A percentile compares a stretch with the other conserved stretches of the same genome.
Conservation (phyloP, 2,329 filamentous ascomycete genomes). For the Byssochlamys sp. region DNA sequence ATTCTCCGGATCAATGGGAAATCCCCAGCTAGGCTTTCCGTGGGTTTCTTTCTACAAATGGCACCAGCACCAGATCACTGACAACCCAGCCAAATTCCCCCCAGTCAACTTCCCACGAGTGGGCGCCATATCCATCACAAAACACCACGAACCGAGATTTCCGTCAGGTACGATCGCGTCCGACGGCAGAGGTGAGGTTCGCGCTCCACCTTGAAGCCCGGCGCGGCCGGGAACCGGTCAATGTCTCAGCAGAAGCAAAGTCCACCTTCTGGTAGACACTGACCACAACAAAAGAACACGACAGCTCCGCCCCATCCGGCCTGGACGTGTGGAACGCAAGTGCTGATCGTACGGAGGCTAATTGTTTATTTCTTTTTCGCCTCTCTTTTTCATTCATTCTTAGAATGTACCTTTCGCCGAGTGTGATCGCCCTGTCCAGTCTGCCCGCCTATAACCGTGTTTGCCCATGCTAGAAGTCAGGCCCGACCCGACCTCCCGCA, state of each 20-base stretch:
- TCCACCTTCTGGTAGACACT: not conserved
- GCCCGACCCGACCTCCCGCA: slow-evolving; percentile 5
- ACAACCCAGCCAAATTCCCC: not conserved
- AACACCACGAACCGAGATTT: slow-evolving; percentile 11
- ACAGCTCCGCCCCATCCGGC: not conserved
- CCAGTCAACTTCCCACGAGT: not conserved
- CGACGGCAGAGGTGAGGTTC: not conserved
- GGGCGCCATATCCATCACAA: slow-evolving; percentile 9
- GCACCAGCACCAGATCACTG: not conserved
- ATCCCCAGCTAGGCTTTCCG: not conserved
- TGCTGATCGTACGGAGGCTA: not conserved
- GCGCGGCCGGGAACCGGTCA: not conserved
- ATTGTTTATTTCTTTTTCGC: not conserved
- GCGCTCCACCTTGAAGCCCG: not conserved
- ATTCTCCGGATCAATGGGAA: not conserved
- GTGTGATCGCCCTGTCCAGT: not conserved
- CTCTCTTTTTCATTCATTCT: not conserved
- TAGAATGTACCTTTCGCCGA: slow-evolving; percentile 1
- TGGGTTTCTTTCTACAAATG: not conserved
- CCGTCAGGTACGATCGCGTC: not conserved
- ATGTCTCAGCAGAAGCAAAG: not conserved
- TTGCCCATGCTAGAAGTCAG: slow-evolving; percentile 10
- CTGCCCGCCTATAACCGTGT: not conserved
- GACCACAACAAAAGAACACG: not conserved
- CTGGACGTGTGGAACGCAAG: not conserved